phyloP scores from a whole-genome alignment of 1,284 basidiomycete genomes.

The Marasmius oreades region DNA sequence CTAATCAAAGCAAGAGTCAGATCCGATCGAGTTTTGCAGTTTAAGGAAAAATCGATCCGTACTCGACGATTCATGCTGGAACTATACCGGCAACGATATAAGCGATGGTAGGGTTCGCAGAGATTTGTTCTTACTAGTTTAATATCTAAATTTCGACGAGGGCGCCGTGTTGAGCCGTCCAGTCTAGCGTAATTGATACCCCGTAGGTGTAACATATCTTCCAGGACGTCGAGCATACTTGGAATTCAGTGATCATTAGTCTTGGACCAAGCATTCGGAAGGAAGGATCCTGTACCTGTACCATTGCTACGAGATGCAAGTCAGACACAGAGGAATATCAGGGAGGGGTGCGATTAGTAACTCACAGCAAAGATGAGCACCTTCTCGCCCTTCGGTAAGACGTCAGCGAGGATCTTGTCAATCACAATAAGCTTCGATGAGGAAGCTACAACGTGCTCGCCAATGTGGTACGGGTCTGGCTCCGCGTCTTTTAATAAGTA shows the following conservation, averaged over 20 bases:
- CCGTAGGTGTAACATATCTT: slow-evolving; percentile 78
- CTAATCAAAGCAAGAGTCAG: slow-evolving; percentile 39
- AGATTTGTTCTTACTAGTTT: slow-evolving; percentile 43
- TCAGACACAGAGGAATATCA: neutral
- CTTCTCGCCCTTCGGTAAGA: slow-evolving; percentile 77
- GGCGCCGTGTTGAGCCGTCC: slow-evolving; percentile 59
- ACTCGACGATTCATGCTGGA: slow-evolving; percentile 57
- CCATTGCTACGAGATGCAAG: slow-evolving; percentile 42
- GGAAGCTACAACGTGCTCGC: slow-evolving; percentile 53
- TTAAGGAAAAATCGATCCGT: slow-evolving; percentile 15
- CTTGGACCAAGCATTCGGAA: neutral
- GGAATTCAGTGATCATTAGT: slow-evolving; percentile 21
- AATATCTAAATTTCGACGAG: slow-evolving; percentile 54
- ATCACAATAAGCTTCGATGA: slow-evolving; percentile 75
- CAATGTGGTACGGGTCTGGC: slow-evolving; percentile 47
- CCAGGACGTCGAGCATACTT: slow-evolving; percentile 81
- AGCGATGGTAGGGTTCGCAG: neutral
- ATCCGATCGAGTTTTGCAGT: slow-evolving; percentile 15
- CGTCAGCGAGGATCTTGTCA: slow-evolving; percentile 73
- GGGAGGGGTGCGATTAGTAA: neutral
- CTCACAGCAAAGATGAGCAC: slow-evolving; percentile 83
- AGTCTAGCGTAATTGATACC: slow-evolving; percentile 74
- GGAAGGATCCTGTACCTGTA: slow-evolving; percentile 34
- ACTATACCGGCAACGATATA: slow-evolving; percentile 30
- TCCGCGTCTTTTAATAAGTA: slow-evolving; percentile 50